Percentiles rank a stretch among this genome's conserved stretches.
These are phyloP conservation scores for Chenopodium formosanum DNA, from an alignment of 148 eudicot genomes.

Conservation along the genomic window DNA sequence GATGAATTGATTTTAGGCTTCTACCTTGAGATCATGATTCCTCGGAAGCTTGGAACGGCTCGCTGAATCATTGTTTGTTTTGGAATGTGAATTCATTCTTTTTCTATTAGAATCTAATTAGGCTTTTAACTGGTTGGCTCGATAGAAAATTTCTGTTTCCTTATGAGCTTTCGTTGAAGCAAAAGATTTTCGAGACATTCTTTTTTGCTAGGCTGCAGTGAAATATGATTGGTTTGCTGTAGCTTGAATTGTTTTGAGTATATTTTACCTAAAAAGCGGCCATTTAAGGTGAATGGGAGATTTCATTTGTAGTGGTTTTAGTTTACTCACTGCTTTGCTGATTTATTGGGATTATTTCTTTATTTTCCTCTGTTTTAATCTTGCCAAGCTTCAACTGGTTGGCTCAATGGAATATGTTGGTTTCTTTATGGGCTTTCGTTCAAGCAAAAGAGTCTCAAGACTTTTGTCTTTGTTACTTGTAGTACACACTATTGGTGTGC, in stretches of 20 bases:
- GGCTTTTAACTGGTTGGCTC: slow-evolving; percentile 32
- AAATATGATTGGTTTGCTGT: not conserved
- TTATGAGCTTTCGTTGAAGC: slow-evolving; percentile 31
- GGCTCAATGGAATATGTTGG: slow-evolving; percentile 3
- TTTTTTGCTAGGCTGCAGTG: not conserved
- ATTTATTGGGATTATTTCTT: too few species aligned
- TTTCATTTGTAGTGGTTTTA: too few species aligned
- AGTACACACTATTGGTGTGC: not conserved
- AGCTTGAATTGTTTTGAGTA: slow-evolving; percentile 18
- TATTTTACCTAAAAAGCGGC: too few species aligned
- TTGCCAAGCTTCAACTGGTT: slow-evolving; percentile 18
- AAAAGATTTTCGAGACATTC: slow-evolving; percentile 8
- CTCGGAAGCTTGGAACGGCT: not conserved
- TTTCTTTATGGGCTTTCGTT: slow-evolving; percentile 23
- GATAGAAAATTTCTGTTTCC: slow-evolving; percentile 10
- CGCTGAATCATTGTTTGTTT: not conserved
- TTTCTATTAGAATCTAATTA: not conserved
- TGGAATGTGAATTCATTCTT: not conserved
- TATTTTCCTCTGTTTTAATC: too few species aligned
- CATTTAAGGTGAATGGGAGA: not conserved
- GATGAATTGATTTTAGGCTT: not conserved
- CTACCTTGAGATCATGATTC: too few species aligned
- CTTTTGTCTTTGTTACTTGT: not conserved
- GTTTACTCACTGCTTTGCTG: too few species aligned
- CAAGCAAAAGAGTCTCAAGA: slow-evolving; percentile 16